Conservation (phyloP, 2,329 filamentous ascomycete species). For the Fusarium temperatum region DNA sequence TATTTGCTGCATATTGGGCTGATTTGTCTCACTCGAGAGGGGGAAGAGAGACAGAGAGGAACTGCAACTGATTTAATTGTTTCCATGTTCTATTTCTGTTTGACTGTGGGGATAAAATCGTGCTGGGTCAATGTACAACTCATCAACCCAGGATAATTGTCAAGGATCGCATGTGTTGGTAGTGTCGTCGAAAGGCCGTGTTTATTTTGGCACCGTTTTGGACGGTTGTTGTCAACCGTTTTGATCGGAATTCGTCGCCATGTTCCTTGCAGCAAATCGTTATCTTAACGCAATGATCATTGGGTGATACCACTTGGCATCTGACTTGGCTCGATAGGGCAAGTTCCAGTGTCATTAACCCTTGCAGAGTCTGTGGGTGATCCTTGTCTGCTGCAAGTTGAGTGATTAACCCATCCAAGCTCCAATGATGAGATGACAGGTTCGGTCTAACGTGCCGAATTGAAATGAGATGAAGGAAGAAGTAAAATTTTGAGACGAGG, state of each 20-base stretch:
- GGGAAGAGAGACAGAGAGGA: neutral
- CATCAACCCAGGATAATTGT: neutral
- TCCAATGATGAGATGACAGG: neutral
- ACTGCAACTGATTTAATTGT: neutral
- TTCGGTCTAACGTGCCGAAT: neutral
- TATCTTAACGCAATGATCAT: neutral
- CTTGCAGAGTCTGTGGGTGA: slow-evolving; percentile 1
- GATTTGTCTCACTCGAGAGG: neutral
- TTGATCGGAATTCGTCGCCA: neutral
- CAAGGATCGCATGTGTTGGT: neutral
- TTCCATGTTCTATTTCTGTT: neutral
- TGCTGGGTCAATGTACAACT: neutral
- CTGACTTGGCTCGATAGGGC: slow-evolving; percentile 9
- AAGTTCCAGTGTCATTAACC: neutral
- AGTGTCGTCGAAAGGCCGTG: neutral
- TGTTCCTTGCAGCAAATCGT: slow-evolving; percentile 27
- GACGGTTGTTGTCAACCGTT: slow-evolving; percentile 5
- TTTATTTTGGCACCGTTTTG: neutral
- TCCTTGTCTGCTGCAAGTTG: neutral
- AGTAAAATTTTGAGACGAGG: neutral
- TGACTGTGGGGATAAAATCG: neutral
- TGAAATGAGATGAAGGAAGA: slow-evolving; percentile 14
- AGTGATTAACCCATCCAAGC: slow-evolving; percentile 7
- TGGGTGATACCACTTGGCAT: slow-evolving; percentile 9
- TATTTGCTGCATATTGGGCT: neutral